Base-by-base conservation (phyloP, 208 protist genomes). In the Acanthamoeba healyi region DNA sequence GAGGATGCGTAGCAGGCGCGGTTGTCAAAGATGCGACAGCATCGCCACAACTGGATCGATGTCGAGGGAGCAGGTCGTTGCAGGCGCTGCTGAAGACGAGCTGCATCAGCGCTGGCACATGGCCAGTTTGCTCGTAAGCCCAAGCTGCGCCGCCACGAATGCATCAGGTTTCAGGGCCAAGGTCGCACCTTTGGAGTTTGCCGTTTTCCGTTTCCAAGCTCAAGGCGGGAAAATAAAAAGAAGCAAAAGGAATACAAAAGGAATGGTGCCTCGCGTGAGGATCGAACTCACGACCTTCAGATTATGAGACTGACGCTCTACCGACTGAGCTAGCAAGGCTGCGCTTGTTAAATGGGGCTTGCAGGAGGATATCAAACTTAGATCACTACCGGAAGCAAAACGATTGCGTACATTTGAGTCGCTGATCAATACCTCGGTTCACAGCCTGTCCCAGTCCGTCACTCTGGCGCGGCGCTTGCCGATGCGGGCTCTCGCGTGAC, bases 271-370 rank as follows among this genome's bases (percentile, higher is more conserved):
- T 92, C 58, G 17, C 38, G 90, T 94, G 90, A 94, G 90, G 90
- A 94, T 94, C 90, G 90, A 94, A 94, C 90, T 94, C 90, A 94
- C 90, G 90, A 94, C 90, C 90, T 94, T 44, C 72, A 87, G 90
- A 94, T 94, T 94, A 94, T 94, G 90, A 94, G 90, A 94, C 90
- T 86, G 70, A 94, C 90, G 90, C 90, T 94, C 90, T 94, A 94
- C 90, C 90, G 74, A 94, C 90, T 94, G 90, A 94, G 90, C 90
- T 92, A 92, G 38, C 40, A 36, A 92, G 86, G 84, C 84, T 46
- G n/a, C n/a, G n/a, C n/a, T 7, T 7, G 10, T 54, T 54, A 15
- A 54, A 6, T 19, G 49, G 10, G 6, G 15, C 15, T 6, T 15
- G 6, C 15, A 54, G 15, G 49, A 54, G 49, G 6, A 54, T 19